Conservation (phyloP, 495 filamentous ascomycete species). For the Penicillium cosmopolitanum region DNA sequence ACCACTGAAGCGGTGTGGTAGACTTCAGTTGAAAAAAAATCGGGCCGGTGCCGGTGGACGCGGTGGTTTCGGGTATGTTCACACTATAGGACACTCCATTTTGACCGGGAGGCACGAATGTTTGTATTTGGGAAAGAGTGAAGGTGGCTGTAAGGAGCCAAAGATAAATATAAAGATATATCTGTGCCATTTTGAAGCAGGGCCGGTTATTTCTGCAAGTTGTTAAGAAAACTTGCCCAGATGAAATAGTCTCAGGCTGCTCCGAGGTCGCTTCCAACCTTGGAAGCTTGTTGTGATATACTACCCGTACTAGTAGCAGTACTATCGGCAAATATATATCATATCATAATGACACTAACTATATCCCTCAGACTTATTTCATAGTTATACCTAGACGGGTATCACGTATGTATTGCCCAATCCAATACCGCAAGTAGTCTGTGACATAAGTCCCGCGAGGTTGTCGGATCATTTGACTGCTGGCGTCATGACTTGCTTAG, state of each 20-base stretch:
- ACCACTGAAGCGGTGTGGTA: constrained; percentile 62
- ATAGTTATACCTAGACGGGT: neutral
- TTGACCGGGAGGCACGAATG: constrained; percentile 30
- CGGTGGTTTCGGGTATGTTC: constrained; percentile 34
- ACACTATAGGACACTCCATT: constrained; percentile 36
- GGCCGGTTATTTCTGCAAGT: neutral
- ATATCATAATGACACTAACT: neutral
- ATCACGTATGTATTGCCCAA: neutral
- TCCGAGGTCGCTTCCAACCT: too few relatives aligned
- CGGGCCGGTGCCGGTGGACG: constrained; percentile 30
- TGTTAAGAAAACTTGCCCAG: too few relatives aligned
- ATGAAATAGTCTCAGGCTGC: too few relatives aligned
- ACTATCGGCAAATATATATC: too few relatives aligned
- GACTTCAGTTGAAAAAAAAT: constrained; percentile 69
- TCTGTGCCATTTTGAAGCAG: neutral
- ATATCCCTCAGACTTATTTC: neutral
- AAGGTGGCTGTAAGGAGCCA: neutral
- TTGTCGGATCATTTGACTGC: neutral
- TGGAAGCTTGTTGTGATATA: too few relatives aligned
- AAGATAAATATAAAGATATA: neutral
- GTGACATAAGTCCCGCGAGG: neutral
- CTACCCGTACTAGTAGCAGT: too few relatives aligned
- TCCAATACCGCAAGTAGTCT: neutral
- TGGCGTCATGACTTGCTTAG: neutral
- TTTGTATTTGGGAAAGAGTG: constrained; percentile 28